Base-by-base conservation (phyloP, 202 grass and related monocot genomes). In the Schoenoplectus triqueter region DNA sequence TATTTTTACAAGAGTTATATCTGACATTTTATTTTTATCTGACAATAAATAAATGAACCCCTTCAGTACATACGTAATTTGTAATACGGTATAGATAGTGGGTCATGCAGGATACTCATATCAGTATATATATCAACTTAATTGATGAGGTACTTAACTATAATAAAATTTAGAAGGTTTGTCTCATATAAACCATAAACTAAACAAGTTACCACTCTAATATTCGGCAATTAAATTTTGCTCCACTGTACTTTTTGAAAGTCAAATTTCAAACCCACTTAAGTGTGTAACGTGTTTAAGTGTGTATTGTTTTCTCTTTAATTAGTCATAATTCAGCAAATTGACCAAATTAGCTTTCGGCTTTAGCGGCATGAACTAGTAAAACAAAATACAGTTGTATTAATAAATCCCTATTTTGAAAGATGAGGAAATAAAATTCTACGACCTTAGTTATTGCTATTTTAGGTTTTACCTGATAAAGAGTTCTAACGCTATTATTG, bases 331-430 rank as follows among this genome's bases (percentile, higher is more conserved):
- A 49, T 48, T 72, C 42, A 19, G 44, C 0, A 49, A 7, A 72
- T 72, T 47, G 69, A 72, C 68, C 42, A 15, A 71, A 71, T 71
- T 71, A 42, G 47, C 68, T 71, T 46, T 71, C 7, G 68, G 42
- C 15, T 71, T 71, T 71, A 71, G 13, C 6, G 15, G 42, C 14
- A 70, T 45, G 4, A 69, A 67, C 10, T 67, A 11, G 11, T 41
- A 41, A 3, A 11, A 14, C 31, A 67, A 41, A 13, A 67, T 7
- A 14, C 17, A 63, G 17, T 14, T 67, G 64, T 65, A 22, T 40
- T 13, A 3, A 19, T 63, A 63, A 63, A 63, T 20, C 5, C n/a
- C 18, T 63, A 18, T 40, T 13, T 41, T 67, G 4, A 67, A 66
- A 66, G 10, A 66, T 39, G 31, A 0, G 10, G 65, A 10, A 66